Base-by-base conservation (phyloP, 495 filamentous ascomycete species). In the Chaetomidium leptoderma region DNA sequence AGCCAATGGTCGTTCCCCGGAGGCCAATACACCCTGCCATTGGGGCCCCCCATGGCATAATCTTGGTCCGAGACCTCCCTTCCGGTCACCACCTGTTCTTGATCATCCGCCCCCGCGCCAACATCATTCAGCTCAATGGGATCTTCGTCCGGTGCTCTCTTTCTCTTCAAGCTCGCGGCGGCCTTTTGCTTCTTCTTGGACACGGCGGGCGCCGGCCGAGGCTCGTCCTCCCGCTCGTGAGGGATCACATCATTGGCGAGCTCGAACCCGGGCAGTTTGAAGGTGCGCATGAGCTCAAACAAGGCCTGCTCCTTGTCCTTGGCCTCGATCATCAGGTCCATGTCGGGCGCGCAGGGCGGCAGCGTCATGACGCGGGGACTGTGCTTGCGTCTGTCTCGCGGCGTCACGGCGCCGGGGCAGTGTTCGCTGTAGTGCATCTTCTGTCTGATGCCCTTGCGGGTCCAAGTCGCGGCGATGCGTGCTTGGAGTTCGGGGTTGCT, bases 241-340 rank as follows among this genome's bases (percentile, higher is more conserved):
- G 92, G 91, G 16, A 91, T 74, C 6, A 98, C 75, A 59, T 96
- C 88, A 63, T 86, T 87, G 64, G 93, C 80, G 1, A 73, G 75
- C 5, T 92, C 80, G 67, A 85, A 85, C 3, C 88, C 89, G 0
- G 91, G 88, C 0, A 97, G 78, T 56, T 86, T 90, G 70, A 88
- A 96, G 1, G 76, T 93, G 30, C 86, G 77, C 89, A 96, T 96
- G 14, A 97, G 78, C 60, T 96, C 91, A 65, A 97, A 96, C 0
- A 96, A 91, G 0, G 93, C 91, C 70, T 97, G 93, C 70, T 98
- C 93, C 71, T 97, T 98, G 65, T 96, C 92, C 65, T 97, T 98
- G 17, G 93, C 93, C 74, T 98, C 93, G 57, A 97, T 96, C 93
- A 97, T 98, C 13, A 97, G 76, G 67, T 96, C 93, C 87, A 95